Percentiles rank a stretch among this genome's conserved stretches.
These are phyloP conservation scores for Cytospora schulzeri DNA, from an alignment of 2,329 filamentous ascomycete species.

Conservation along the genomic window DNA sequence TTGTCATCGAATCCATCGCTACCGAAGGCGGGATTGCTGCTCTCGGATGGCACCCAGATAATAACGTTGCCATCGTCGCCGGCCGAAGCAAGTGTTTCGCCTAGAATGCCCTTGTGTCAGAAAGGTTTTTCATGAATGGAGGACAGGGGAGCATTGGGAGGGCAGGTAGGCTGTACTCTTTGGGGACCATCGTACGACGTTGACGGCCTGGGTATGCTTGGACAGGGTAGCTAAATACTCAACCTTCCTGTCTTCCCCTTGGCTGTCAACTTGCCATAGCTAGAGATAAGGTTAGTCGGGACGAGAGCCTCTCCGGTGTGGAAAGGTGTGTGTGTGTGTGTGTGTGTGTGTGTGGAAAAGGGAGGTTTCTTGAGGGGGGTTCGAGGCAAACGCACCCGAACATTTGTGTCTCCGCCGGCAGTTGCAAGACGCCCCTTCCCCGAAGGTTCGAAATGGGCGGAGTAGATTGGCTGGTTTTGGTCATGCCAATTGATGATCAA, in stretches of 20 bases:
- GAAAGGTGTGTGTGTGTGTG: too few species aligned
- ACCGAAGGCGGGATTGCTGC: slow-evolving; percentile 70
- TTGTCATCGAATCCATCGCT: slow-evolving; percentile 89
- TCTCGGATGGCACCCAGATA: slow-evolving; percentile 89
- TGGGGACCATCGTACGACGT: slow-evolving; percentile 94
- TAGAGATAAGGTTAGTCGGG: slow-evolving; percentile 39
- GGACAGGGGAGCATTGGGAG: not conserved
- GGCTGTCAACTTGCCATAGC: slow-evolving; percentile 88
- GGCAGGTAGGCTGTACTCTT: slow-evolving; percentile 63
- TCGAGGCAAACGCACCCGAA: slow-evolving; percentile 66
- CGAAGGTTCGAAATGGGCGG: slow-evolving; percentile 91
- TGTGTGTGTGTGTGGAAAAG: too few species aligned
- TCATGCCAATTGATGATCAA: slow-evolving; percentile 99
- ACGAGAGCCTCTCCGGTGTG: not conserved
- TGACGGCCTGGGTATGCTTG: slow-evolving; percentile 96
- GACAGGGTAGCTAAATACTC: slow-evolving; percentile 88
- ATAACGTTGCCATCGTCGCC: slow-evolving; percentile 98
- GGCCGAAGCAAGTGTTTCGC: slow-evolving; percentile 89
- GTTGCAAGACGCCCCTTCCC: slow-evolving; percentile 92
- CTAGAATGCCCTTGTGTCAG: slow-evolving; percentile 46
- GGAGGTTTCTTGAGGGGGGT: not conserved
- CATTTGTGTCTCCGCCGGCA: slow-evolving; percentile 93
- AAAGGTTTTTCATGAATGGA: slow-evolving; percentile 9
- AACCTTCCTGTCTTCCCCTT: slow-evolving; percentile 84
- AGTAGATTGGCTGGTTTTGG: slow-evolving; percentile 95